Evolutionary conservation across 2,329 filamentous ascomycete species (phyloP), one percentile per base, ranked within the genome.

Genomic region (Colletotrichum lupini): DNA sequence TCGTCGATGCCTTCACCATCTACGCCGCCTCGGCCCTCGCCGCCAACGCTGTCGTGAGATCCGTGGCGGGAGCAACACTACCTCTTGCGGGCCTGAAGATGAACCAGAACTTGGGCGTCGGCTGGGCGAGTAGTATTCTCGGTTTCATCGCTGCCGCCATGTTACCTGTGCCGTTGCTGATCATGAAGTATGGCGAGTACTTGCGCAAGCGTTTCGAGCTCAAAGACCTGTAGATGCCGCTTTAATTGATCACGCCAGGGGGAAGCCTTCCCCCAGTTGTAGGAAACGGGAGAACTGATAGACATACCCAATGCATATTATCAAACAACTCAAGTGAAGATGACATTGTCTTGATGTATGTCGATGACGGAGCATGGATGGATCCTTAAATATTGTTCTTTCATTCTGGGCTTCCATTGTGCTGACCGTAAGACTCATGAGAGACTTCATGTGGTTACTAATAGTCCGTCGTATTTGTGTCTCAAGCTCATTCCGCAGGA

Each of bases 31-130:
- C 81, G 0, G 86, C 86, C 0, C 87, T 93, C 1, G 92, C 92
- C 0, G 91, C 91, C 1, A 92, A 87, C 74, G 89, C 90, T 0
- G 87, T 93, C 1, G 80, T 92, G 14, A 83, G 91, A 16, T 85
- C 82, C 9, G 79, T 92, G 0, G 75, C 60, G 22, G 76, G 72
- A 16, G 76, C 76, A 0, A 53, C 76, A 1, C 53, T 77, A 7
- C 75, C 76, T 4, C 68, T 77, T 28, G 74, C 71, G 8, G 76
- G 70, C 0, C 49, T 66, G 9, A 55, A 74, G 3, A 61, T 77
- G 73, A 76, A 75, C 37, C 55, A 75, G 5, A 58, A 63, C 5
- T 56, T 77, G 30, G 76, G 73, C 1, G 64, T 74, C 1, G 76
- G 76, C 24, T 77, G 76, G 77, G 77, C 75, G 4, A 78, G 76